Evolutionary conservation across 2,329 filamentous ascomycete genomes (phyloP).

Genomic region (Pyrenophora tritici-repentis): DNA sequence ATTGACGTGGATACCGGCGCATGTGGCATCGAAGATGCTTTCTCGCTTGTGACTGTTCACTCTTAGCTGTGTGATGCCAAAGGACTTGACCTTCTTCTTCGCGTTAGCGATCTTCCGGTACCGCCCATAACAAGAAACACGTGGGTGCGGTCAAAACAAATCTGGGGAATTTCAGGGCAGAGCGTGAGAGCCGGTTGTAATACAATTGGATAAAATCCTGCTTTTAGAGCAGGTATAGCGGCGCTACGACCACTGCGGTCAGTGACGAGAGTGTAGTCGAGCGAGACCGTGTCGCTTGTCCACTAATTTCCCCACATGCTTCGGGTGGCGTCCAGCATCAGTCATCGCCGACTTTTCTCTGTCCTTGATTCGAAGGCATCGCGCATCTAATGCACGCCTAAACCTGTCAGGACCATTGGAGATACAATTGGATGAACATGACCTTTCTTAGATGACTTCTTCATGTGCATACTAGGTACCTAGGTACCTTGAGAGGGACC

Average conservation of each 20-base stretch:
- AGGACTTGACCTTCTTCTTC: constrained; percentile 30
- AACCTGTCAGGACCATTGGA: too few relatives aligned
- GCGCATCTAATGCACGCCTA: too few relatives aligned
- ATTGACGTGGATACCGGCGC: constrained; percentile 18
- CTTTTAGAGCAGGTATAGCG: not conserved
- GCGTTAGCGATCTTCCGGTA: constrained; percentile 21
- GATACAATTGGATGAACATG: too few relatives aligned
- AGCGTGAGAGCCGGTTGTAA: constrained; percentile 5
- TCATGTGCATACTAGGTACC: too few relatives aligned
- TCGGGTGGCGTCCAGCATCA: too few relatives aligned
- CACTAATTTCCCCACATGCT: not conserved
- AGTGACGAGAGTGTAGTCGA: not conserved
- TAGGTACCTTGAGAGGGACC: too few relatives aligned
- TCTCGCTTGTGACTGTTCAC: constrained; percentile 11
- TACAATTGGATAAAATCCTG: constrained; percentile 4
- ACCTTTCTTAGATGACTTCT: too few relatives aligned
- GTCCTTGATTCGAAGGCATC: too few relatives aligned
- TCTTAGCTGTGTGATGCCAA: constrained; percentile 13
- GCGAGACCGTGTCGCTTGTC: not conserved
- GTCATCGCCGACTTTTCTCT: too few relatives aligned
- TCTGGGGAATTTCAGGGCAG: not conserved
- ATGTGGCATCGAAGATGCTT: constrained; percentile 15
- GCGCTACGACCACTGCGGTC: not conserved
- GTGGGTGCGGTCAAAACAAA: constrained; percentile 1
- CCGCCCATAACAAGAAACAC: constrained; percentile 6